Base-by-base conservation (phyloP, 1,139 yeast species). In the Candida mesenterica region DNA sequence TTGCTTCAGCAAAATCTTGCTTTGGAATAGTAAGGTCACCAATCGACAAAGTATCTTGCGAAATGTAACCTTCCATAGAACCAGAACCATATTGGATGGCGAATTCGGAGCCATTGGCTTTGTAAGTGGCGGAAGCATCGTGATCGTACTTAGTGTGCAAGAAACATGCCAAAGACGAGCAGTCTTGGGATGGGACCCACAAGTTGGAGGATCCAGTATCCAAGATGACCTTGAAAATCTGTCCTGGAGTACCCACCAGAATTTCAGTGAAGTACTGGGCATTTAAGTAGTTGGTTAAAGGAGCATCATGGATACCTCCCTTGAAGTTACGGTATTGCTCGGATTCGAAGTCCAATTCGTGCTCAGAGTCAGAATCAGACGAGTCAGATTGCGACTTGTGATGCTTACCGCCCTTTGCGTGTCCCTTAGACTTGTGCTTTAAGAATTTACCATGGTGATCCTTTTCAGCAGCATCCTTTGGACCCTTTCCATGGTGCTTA, bases 141-240 rank as follows among this genome's bases (percentile, higher is more conserved):
- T 89, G 94, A 62, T 87, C 94, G 58, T 87, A 92, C 71, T 88
- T 90, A 53, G 82, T 56, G 68, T 92, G 98, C 61, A 92, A 72
- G 74, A 78, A 90, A 67, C 98, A 92, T 30, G 98, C 97, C 65
- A 92, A 78, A 4, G 97, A 88, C 31, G 87, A 70, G 69, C 98
- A 92, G 46, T 87, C 90, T 32, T 73, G 52, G 41, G 95, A 78
- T 37, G 98, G 98, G 42, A 92, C 90, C 98, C 98, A 92, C 66
- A 92, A 72, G 64, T 92, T 92, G 35, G 97, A 85, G 18, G 96
- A 87, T 30, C 98, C 98, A 22, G 97, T 92, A 63, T 92, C 97
- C 54, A 92, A 74, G 46, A 86, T 80, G 33, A 86, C 95, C 70
- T 89, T 92, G 66, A 92, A 92, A 12, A 76, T 58, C 68, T 92